Evolutionary conservation across 345 rosid species (phyloP), one percentile per base, ranked within the genome.

Genomic region (Iberis pinnata): DNA sequence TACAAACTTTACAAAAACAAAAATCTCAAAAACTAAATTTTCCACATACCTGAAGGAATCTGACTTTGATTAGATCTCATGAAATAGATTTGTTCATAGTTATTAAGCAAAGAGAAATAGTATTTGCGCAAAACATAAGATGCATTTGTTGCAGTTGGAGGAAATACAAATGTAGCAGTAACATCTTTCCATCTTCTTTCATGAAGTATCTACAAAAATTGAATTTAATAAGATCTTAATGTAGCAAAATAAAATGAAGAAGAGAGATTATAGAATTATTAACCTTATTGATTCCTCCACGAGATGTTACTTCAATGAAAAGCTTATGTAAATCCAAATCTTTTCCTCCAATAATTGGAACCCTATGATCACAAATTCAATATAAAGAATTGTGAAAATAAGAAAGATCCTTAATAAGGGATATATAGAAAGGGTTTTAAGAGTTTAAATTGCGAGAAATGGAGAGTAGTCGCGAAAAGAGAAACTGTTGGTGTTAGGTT

Each of bases 131-230:
- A 76, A 43, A 88, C 86, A 48, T 80, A 93, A 9, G 99, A 93
- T 12, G 97, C 97, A 51, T 88, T 93, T 29, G 95, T 93, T 8
- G 99, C 99, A 9, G 97, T 93, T 6, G 97, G 86, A 4, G 99
- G 99, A 63, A 93, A 93, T 65, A 83, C 81, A 62, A 93, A 93
- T 12, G 82, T 73, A 41, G 97, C 83, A 55, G 96, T 93, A 29
- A 93, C 94, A 63, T 93, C 99, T 61, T 86, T 93, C 99, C 99
- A 93, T 71, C 78, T 79, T 61, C 76, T 80, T 74, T 88, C 97
- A 66, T 72, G 71, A 43, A 88, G 63, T 56, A 88, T 71, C 99
- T 92, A 75, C 58, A 42, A 29, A 29, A 2, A 29, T 9, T 7
- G 10, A 0, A 7, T 29, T 29, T 29, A 2, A 3, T 6, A 29